phyloP scores from a whole-genome alignment of 768 basidiomycete genomes.

The Boletus sensibilis region DNA sequence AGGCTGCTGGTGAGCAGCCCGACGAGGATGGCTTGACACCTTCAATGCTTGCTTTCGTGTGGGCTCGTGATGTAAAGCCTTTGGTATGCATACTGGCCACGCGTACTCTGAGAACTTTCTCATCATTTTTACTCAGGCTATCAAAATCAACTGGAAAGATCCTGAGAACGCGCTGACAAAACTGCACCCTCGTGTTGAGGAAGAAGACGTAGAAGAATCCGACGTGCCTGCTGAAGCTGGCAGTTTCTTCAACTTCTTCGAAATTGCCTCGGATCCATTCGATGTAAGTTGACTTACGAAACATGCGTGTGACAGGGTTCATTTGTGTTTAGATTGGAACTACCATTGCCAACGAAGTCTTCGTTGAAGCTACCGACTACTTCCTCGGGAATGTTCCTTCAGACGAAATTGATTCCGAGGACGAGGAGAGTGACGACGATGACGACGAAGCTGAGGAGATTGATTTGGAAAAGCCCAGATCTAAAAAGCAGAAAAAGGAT shows the following conservation, averaged over 20 bases:
- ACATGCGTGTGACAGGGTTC: not conserved
- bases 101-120: not conserved
- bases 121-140: constrained; percentile 41
- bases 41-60: constrained; percentile 77
- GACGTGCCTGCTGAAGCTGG: constrained; percentile 65
- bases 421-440: constrained; percentile 67
- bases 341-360: constrained; percentile 72
- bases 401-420: constrained; percentile 63
- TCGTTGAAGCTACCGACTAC: constrained; percentile 77
- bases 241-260: constrained; percentile 90
- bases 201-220: constrained; percentile 53
- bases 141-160: constrained; percentile 80
- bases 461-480: constrained; percentile 79
- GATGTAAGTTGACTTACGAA: constrained; percentile 50
- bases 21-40: constrained; percentile 76
- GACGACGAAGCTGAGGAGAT: constrained; percentile 84
- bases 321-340: constrained; percentile 57
- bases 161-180: constrained; percentile 74
- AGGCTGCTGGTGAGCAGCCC: constrained; percentile 52
- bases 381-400: constrained; percentile 68
- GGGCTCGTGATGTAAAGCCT: constrained; percentile 69
- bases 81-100: constrained; percentile 45
- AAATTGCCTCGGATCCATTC: constrained; percentile 57
- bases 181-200: constrained; percentile 64
- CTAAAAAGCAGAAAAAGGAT: constrained; percentile 64